A percentile compares a stretch with the other conserved stretches of the same genome.
Conservation (phyloP, 345 rosid species). For the Tarenaya hassleriana region DNA sequence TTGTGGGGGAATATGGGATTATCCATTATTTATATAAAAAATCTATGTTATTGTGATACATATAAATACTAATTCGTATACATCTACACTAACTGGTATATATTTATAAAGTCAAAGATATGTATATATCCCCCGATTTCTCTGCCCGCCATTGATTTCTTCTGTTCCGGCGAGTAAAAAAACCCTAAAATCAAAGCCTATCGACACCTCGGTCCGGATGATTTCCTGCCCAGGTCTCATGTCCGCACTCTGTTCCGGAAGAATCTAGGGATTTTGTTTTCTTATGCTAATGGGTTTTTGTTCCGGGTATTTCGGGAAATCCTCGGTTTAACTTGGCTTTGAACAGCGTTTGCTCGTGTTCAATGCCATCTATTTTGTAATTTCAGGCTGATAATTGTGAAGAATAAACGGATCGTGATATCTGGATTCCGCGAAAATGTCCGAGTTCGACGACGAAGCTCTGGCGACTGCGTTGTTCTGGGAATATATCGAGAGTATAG, state of each 20-base stretch:
- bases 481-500: slow-evolving; percentile 75
- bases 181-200: neutral
- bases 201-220: slow-evolving; percentile 4
- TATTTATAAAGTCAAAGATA: no score
- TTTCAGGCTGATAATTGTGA: slow-evolving; percentile 19
- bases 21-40: no score
- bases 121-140: neutral
- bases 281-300: neutral
- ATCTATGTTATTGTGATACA: no score
- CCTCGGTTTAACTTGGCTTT: neutral
- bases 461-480: slow-evolving; percentile 63
- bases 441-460: slow-evolving; percentile 62
- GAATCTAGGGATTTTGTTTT: slow-evolving; percentile 33
- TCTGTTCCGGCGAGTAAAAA: neutral
- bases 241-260: neutral
- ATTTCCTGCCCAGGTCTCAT: neutral
- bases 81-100: no score
- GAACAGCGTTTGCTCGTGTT: neutral
- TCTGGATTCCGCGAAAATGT: slow-evolving; percentile 35
- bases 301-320: slow-evolving; percentile 3
- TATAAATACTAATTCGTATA: no score
- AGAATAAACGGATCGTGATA: neutral
- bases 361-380: neutral
- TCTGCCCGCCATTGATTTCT: neutral
- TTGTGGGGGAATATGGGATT: no score